Conservation (phyloP, 164 flowering plant species). For the Sedum album region DNA sequence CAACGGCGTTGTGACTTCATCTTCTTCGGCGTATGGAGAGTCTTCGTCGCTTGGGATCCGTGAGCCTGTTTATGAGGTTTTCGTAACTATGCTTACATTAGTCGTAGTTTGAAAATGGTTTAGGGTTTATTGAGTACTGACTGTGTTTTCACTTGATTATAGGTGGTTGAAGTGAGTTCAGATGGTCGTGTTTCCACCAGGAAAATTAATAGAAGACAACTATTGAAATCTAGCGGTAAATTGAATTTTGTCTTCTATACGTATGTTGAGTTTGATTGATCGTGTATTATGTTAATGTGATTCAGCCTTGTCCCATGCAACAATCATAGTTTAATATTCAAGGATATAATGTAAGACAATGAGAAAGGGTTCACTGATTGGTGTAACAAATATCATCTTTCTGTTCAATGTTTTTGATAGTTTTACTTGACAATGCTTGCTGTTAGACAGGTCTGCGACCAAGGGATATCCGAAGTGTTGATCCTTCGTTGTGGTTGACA, state of each 20-base stretch:
- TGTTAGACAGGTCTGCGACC: constrained; percentile 76
- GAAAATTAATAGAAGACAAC: constrained; percentile 67
- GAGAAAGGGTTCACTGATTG: neutral
- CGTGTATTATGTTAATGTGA: neutral
- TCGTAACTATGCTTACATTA: no score
- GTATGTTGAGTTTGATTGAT: no score
- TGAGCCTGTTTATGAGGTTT: constrained; percentile 43
- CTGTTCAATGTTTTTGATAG: neutral
- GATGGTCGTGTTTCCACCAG: constrained; percentile 58
- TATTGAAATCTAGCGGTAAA: constrained; percentile 87
- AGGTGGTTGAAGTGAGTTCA: constrained; percentile 90
- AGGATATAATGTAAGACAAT: neutral
- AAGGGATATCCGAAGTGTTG: constrained; percentile 87
- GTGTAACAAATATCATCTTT: neutral
- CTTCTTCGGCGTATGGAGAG: no score
- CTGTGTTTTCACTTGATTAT: neutral
- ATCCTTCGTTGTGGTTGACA: constrained; percentile 93
- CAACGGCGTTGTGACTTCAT: constrained; percentile 11
- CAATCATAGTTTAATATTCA: neutral
- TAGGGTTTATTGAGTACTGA: neutral
- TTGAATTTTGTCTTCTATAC: neutral
- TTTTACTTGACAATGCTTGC: neutral
- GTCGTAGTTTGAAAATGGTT: neutral
- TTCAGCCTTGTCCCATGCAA: neutral
- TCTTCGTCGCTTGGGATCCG: constrained; percentile 35